phyloP scores from a whole-genome alignment of 768 basidiomycete genomes.

The Gloeophyllum trabeum region DNA sequence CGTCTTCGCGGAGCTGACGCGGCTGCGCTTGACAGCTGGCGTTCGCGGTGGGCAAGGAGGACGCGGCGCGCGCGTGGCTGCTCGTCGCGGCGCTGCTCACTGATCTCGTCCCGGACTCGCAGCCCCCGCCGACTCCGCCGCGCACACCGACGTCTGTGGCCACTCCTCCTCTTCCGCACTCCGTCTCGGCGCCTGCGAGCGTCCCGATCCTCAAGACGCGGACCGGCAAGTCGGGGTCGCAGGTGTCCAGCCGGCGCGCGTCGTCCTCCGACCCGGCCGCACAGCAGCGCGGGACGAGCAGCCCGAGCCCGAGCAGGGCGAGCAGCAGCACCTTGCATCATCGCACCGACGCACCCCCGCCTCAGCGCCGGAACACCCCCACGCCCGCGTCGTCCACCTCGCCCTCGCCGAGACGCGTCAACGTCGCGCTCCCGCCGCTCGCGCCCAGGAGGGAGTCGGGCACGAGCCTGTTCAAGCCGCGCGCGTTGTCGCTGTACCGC shows the following conservation, averaged over 20 bases:
- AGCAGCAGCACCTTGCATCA: not conserved
- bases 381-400: not conserved
- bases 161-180: conserved; percentile 20
- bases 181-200: conserved; percentile 30
- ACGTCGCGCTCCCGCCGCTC: conserved; percentile 10
- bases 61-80: conserved; percentile 57
- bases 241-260: conserved; percentile 7
- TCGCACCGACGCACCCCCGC: not conserved
- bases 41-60: conserved; percentile 39
- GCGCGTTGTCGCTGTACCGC: conserved; percentile 22
- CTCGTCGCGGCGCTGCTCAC: conserved; percentile 47
- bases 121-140: conserved; percentile 15
- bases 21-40: conserved; percentile 34
- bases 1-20: conserved; percentile 1
- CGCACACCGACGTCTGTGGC: conserved; percentile 9
- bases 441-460: conserved; percentile 11
- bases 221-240: conserved; percentile 12
- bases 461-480: conserved; percentile 8
- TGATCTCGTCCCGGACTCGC: conserved; percentile 31
- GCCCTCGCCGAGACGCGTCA: too few relatives aligned
- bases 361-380: too few relatives aligned
- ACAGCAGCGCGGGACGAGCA: conserved; percentile 1
- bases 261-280: conserved; percentile 15
- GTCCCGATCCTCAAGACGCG: conserved; percentile 18
- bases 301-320: not conserved